Conservation (phyloP, 1,284 basidiomycete species). For the Apiotrichum montevideense region DNA sequence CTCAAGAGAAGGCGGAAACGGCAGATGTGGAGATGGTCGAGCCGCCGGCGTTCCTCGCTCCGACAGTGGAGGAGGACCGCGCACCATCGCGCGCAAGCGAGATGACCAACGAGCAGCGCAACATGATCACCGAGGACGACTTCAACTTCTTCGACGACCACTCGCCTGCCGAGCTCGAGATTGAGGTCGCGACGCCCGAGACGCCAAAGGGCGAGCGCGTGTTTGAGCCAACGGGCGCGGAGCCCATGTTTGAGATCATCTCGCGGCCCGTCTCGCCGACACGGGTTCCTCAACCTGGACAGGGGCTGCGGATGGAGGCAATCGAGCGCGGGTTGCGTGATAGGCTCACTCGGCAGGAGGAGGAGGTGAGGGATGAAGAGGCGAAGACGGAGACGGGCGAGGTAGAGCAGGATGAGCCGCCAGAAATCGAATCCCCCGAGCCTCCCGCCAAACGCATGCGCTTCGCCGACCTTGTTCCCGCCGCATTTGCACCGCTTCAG, state of each 20-base stretch:
- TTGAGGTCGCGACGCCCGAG: slow-evolving; percentile 2
- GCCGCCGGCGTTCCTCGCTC: not conserved
- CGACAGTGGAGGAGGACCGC: not conserved
- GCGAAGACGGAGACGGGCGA: not conserved
- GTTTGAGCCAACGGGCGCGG: slow-evolving; percentile 2
- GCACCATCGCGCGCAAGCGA: slow-evolving; percentile 1
- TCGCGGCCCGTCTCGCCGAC: not conserved
- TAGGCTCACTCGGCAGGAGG: not conserved
- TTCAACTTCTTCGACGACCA: slow-evolving; percentile 46
- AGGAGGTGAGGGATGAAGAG: not conserved
- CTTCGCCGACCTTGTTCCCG: slow-evolving; percentile 25
- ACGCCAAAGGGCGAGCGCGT: slow-evolving; percentile 1
- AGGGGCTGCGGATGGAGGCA: not conserved
- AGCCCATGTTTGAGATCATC: slow-evolving; percentile 4
- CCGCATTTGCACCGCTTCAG: slow-evolving; percentile 26
- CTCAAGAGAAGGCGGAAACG: not conserved
- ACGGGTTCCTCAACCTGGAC: not conserved
- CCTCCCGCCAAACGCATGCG: not conserved
- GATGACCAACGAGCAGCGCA: not conserved
- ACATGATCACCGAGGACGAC: slow-evolving; percentile 39
- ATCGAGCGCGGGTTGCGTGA: not conserved
- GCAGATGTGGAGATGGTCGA: not conserved
- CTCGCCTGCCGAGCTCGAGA: slow-evolving; percentile 14
- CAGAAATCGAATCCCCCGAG: not conserved
- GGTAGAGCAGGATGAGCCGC: too few relatives aligned